These are phyloP conservation scores for Trichosporon sp. DNA, from an alignment of 1,284 basidiomycete genomes.

Conservation along the genomic window DNA sequence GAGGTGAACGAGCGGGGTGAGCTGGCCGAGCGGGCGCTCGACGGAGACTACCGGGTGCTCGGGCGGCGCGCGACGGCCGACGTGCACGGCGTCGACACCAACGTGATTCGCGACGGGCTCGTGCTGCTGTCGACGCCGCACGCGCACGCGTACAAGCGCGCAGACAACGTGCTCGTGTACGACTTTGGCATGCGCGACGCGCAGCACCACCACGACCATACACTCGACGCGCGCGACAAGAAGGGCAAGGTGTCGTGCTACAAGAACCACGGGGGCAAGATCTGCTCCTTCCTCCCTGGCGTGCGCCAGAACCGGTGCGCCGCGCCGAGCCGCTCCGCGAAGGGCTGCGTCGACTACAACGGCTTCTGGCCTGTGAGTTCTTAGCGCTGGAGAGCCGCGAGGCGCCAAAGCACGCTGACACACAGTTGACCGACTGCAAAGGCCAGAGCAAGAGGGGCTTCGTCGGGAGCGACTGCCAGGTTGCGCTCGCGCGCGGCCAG, in stretches of 20 bases:
- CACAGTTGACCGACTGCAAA: neutral
- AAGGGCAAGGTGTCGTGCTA: neutral
- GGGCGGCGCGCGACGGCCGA: neutral
- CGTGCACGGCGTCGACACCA: conserved; percentile 2
- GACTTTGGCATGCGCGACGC: neutral
- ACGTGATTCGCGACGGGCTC: conserved; percentile 2
- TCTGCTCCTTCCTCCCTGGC: neutral
- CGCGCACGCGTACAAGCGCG: neutral
- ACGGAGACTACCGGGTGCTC: neutral
- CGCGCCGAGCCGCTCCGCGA: neutral
- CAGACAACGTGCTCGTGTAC: neutral
- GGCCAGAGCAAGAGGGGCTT: neutral
- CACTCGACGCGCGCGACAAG: neutral
- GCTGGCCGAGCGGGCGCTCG: neutral
- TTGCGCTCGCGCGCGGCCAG: neutral
- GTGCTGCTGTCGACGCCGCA: neutral
- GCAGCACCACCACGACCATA: neutral
- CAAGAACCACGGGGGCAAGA: conserved; percentile 7
- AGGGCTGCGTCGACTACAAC: conserved; percentile 2
- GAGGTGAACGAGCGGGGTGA: conserved; percentile 4
- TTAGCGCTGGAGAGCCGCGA: neutral
- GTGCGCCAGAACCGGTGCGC: neutral
- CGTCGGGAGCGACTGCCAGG: conserved; percentile 7
- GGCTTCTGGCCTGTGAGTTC: conserved; percentile 6
- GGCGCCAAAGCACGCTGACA: neutral